Base-by-base conservation (phyloP, 1,284 basidiomycete species). In the Volvariella surrecta region DNA sequence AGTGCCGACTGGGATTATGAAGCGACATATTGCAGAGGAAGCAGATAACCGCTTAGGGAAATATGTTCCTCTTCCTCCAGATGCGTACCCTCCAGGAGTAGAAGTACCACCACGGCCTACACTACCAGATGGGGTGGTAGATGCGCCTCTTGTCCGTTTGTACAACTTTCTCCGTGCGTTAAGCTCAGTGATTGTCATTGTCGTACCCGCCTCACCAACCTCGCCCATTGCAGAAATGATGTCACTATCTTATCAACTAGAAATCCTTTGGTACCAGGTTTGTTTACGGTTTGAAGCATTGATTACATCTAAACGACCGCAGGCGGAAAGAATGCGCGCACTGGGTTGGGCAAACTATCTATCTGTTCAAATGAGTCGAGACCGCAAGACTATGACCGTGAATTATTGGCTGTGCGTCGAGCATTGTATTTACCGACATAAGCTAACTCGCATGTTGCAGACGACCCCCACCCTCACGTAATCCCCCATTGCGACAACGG, bases 221-320 rank as follows among this genome's bases (percentile, higher is more conserved):
- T 8, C 20, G 16, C 10, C 37, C 35, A 28, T 34, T 28, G 17
- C 52, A 90, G 87, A 90, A 58, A 83, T 86, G 68, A 86, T 90
- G 75, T 85, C 86, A 1, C 60, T 90, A 45, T 84, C 86, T 2
- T 91, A 90, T 59, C 86, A 89, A 55, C 69, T 90, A 8, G 89
- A 88, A 59, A 85, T 89, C 50, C 58, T 91, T 37, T 82, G 80
- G 69, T 84, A 79, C 54, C 86, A 89, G 64, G 84, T 82, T 50
- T 21, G 64, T 30, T 11, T 9, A 39, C 39, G 32, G 16, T n/a
- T 37, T 40, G 17, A 24, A 44, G 37, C 8, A n/a, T 28, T 31
- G 31, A 39, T 30, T 31, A 37, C 8, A 38, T 20, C 31, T 37
- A 13, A 42, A 16, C 32, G 28, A 17, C 18, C 43, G 10, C 51